Conservation (phyloP, 176 grass and related monocot species). For the Aegilops bicornis region DNA sequence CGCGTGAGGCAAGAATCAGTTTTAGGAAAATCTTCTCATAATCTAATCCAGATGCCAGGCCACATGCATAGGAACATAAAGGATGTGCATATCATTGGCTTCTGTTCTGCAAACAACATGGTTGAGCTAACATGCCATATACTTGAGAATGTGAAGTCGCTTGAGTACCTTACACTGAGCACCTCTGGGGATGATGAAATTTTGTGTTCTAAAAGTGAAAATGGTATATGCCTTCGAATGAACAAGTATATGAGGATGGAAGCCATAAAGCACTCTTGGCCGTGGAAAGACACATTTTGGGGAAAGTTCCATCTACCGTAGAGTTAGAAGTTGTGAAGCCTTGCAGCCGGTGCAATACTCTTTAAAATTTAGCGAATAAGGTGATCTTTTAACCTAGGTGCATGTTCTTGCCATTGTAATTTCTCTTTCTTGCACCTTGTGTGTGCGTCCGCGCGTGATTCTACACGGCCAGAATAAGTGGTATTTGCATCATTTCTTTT, state of each 20-base stretch:
- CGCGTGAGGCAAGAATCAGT: background rate
- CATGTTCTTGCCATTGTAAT: no score
- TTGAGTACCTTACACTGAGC: background rate
- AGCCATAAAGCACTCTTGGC: background rate
- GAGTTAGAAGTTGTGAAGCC: background rate
- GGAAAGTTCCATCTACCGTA: background rate
- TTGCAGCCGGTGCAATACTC: background rate
- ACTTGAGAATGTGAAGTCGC: background rate
- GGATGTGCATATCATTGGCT: background rate
- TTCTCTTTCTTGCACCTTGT: no score
- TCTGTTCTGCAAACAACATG: background rate
- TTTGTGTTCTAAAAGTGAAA: background rate
- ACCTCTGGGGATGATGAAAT: background rate
- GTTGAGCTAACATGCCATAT: background rate
- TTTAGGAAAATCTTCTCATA: background rate
- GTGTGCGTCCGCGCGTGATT: no score
- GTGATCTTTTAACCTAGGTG: no score
- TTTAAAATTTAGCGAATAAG: background rate
- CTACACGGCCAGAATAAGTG: no score
- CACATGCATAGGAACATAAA: background rate
- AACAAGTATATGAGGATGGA: background rate
- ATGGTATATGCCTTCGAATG: background rate
- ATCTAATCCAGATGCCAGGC: background rate
- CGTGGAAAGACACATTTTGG: background rate
- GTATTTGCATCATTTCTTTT: no score